phyloP scores from a whole-genome alignment of 495 filamentous ascomycete species.

The Neurospora tetraspora region DNA sequence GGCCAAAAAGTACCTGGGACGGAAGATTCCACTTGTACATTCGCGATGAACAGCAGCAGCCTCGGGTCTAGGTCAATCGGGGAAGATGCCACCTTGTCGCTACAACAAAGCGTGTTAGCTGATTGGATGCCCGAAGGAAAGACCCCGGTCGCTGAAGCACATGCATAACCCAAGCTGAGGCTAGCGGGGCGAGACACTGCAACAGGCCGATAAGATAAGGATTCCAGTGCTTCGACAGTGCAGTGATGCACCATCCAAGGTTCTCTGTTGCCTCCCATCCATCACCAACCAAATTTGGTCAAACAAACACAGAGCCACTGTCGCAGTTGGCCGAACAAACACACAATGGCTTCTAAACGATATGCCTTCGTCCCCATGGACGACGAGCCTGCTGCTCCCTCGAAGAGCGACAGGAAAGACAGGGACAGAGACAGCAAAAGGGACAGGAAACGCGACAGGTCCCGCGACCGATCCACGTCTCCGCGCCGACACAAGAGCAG shows the following conservation, averaged over 20 bases:
- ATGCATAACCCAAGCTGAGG: not conserved
- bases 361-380: conserved; percentile 81
- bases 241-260: not conserved
- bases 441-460: conserved; percentile 39
- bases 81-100: not conserved
- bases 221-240: conserved; percentile 4
- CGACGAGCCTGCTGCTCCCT: conserved; percentile 51
- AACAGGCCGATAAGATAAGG: conserved; percentile 21
- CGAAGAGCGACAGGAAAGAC: conserved; percentile 40
- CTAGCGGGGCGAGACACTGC: not conserved
- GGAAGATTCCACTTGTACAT: conserved; percentile 10
- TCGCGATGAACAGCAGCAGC: conserved; percentile 11
- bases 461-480: conserved; percentile 26
- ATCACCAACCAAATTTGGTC: not conserved
- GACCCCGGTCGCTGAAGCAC: not conserved
- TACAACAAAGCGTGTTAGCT: not conserved
- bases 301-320: not conserved
- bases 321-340: not conserved
- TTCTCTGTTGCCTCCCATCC: not conserved
- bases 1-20: not conserved
- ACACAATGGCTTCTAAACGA: conserved; percentile 48
- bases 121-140: not conserved
- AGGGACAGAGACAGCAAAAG: conserved; percentile 41
- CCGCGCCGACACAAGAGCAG: conserved; percentile 22
- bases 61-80: not conserved